Conservation (phyloP, 2,329 filamentous ascomycete genomes). For the Pseudogymnoascus sp. region DNA sequence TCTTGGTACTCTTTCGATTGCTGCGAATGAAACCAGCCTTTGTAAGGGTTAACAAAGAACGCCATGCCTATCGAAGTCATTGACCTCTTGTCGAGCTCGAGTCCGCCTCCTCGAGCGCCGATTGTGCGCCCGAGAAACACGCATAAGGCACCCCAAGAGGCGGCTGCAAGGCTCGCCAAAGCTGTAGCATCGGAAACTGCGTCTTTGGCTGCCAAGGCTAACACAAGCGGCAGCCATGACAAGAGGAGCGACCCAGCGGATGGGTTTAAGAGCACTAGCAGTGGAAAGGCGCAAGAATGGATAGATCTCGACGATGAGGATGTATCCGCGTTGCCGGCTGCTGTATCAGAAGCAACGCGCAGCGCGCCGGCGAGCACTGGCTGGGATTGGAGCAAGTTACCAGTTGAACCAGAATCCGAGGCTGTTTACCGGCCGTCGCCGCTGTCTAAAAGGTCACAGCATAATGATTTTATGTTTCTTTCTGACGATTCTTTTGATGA, state of each 20-base stretch:
- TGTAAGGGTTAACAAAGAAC: not conserved
- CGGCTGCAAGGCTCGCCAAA: not conserved
- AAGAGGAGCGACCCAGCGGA: not conserved
- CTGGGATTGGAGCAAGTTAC: not conserved
- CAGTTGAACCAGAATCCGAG: not conserved
- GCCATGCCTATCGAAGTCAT: slow-evolving; percentile 31
- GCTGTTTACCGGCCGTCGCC: not conserved
- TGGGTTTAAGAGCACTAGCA: not conserved
- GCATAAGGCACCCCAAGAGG: slow-evolving; percentile 7
- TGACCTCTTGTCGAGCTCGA: slow-evolving; percentile 17
- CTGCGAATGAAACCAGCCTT: not conserved
- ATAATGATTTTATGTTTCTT: slow-evolving; percentile 5
- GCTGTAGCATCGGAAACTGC: not conserved
- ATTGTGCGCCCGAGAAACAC: not conserved
- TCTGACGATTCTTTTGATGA: not conserved
- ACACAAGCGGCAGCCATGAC: not conserved
- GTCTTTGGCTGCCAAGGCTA: not conserved
- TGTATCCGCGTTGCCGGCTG: slow-evolving; percentile 15
- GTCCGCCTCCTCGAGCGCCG: not conserved
- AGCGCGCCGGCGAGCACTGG: slow-evolving; percentile 18
- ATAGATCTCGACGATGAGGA: slow-evolving; percentile 26
- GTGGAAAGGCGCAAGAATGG: slow-evolving; percentile 11
- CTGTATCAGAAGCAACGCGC: slow-evolving; percentile 27
- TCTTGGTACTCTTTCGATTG: not conserved
- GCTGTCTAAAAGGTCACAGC: slow-evolving; percentile 1